phyloP scores from a whole-genome alignment of 2,329 filamentous ascomycete genomes.

The Fusarium setosum region DNA sequence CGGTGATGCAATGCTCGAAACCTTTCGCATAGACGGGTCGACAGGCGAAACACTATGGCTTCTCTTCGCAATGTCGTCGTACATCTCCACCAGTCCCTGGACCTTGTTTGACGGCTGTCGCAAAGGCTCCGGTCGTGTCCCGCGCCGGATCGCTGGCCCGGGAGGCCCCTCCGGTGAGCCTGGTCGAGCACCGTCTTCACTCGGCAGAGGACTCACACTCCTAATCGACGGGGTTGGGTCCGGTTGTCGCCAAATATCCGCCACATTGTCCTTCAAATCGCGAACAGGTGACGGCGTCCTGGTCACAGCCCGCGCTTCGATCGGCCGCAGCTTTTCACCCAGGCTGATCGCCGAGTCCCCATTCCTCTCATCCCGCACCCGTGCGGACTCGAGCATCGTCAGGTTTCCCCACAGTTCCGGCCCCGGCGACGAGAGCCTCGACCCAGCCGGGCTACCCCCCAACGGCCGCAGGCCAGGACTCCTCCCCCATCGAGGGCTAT shows the following conservation, averaged over 20 bases:
- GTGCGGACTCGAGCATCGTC: conserved; percentile 24
- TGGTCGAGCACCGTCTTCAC: conserved; percentile 21
- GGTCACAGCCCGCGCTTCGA: conserved; percentile 15
- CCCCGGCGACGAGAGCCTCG: conserved; percentile 44
- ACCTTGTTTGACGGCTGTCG: conserved; percentile 56
- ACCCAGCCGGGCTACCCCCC: conserved; percentile 37
- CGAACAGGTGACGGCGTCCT: conserved; percentile 21
- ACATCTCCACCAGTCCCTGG: conserved; percentile 62
- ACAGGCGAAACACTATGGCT: conserved; percentile 34
- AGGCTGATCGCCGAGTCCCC: conserved; percentile 47
- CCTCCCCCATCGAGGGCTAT: conserved; percentile 46
- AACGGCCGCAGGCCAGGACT: conserved; percentile 47
- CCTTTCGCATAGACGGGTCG: conserved; percentile 31
- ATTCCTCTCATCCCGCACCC: conserved; percentile 32
- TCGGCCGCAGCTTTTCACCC: conserved; percentile 34
- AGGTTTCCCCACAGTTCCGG: conserved; percentile 43
- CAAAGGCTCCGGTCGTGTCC: conserved; percentile 13
- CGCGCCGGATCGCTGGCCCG: conserved; percentile 24
- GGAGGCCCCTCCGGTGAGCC: conserved; percentile 34
- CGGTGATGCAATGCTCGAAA: conserved; percentile 13
- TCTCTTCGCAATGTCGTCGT: conserved; percentile 56
- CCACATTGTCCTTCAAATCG: conserved; percentile 25
- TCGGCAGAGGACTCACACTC: conserved; percentile 21
- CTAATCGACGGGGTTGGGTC: conserved; percentile 14
- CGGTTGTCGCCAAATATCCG: conserved; percentile 33